phyloP scores from a whole-genome alignment of 352 stramenopile species.

The Pilasporangium apinafurcum region DNA sequence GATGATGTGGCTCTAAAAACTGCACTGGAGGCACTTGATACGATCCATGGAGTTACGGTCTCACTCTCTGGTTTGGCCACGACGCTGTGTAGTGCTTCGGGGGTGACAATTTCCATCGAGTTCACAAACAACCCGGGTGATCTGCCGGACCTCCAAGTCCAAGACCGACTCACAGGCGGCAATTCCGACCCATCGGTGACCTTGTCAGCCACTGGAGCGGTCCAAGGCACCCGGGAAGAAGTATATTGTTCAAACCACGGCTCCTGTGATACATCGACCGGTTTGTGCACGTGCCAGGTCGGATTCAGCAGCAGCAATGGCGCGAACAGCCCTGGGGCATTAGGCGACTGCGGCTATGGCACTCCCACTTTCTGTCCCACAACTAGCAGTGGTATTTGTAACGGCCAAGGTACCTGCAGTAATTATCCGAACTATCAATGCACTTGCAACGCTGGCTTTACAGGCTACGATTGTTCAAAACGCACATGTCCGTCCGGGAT shows the following conservation, averaged over 20 bases:
- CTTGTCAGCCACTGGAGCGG: slow-evolving; percentile 1
- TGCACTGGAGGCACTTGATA: slow-evolving; percentile 56
- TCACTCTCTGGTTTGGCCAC: slow-evolving; percentile 6
- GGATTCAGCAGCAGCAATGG: slow-evolving; percentile 63
- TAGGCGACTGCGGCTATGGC: slow-evolving; percentile 43
- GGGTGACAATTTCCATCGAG: slow-evolving; percentile 46
- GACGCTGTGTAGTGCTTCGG: slow-evolving; percentile 26
- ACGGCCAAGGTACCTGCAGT: slow-evolving; percentile 42
- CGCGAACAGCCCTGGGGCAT: slow-evolving; percentile 18
- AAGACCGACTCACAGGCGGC: slow-evolving; percentile 28
- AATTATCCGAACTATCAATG: slow-evolving; percentile 40
- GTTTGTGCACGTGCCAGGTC: slow-evolving; percentile 59
- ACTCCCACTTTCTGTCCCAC: slow-evolving; percentile 24
- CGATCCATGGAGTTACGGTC: slow-evolving; percentile 40
- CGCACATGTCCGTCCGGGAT: slow-evolving; percentile 40
- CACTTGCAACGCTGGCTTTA: slow-evolving; percentile 51
- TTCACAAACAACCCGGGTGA: slow-evolving; percentile 68
- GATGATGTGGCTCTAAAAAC: slow-evolving; percentile 26
- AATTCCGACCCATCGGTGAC: slow-evolving; percentile 5
- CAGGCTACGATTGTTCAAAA: slow-evolving; percentile 44
- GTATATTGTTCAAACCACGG: slow-evolving; percentile 84
- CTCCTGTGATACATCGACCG: slow-evolving; percentile 43
- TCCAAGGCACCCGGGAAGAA: slow-evolving; percentile 40
- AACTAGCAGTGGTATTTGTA: slow-evolving; percentile 24
- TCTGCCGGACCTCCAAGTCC: slow-evolving; percentile 39